Evolutionary conservation across 2,329 filamentous ascomycete genomes (phyloP), one percentile per base, ranked within the genome.

Genomic region (Epichloe festucae): DNA sequence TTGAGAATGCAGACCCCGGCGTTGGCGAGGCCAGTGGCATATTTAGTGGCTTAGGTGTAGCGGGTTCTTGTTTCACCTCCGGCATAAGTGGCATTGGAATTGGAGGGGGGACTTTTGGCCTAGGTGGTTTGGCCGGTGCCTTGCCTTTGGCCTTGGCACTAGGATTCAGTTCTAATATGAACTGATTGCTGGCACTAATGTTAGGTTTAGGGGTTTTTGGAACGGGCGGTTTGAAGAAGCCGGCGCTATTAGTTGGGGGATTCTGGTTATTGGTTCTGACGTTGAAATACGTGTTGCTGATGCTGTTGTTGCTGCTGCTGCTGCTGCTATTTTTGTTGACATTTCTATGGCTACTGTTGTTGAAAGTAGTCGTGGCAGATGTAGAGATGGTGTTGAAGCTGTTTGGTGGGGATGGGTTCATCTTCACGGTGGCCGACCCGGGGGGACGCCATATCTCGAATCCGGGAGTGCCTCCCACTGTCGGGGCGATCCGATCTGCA

Each of bases 191-290:
- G 23, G 57, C 55, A 46, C 61, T 64, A 50, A 69, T 59, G 34
- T 64, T 59, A 11, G 69, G 65, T 54, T 71, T 72, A 10, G 67
- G 65, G 36, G 65, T 67, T 35, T 67, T 65, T 31, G 69, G 68
- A 10, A 69, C 59, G 1, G 69, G 67, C 6, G 70, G 70, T 48
- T 66, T 68, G 49, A 63, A 66, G 53, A 65, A 68, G 15, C 62
- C 59, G 6, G 50, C 50, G 40, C 50, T 45, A 8, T 45, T 48
- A 15, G 50, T 41, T 15, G 49, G 6, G 27, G 38, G 8, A 17
- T 19, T 15, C 23, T 34, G 49, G 27, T 21, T 46, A 15, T 27
- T 48, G 23, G n/a, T 34, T 17, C 34, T 35, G 31, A 14, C n/a
- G 35, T 3, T 14, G 12, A 31, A 34, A 4, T 23, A 14, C 23